phyloP scores from a whole-genome alignment of 2,329 filamentous ascomycete genomes.

The Falciphora oryzae region DNA sequence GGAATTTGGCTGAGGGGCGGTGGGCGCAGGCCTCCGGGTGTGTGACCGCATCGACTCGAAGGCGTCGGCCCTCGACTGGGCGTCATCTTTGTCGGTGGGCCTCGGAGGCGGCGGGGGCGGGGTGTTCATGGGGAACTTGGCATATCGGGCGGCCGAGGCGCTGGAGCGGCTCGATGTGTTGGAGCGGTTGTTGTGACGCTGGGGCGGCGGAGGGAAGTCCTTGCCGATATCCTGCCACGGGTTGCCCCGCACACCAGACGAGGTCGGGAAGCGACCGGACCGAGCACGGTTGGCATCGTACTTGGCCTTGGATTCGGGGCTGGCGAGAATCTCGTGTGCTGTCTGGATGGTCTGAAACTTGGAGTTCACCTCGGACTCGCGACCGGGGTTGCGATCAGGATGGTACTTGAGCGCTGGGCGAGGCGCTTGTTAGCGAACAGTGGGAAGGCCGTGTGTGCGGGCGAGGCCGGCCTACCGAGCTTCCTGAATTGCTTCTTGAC shows the following conservation, averaged over 20 bases:
- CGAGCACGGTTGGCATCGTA: constrained; percentile 44
- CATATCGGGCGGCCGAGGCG: constrained; percentile 20
- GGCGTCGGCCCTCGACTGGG: constrained; percentile 24
- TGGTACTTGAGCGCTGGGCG: constrained; percentile 72
- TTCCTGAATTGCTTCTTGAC: constrained; percentile 85
- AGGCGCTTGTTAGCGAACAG: constrained; percentile 9
- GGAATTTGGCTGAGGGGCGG: constrained; percentile 14
- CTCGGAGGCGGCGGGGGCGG: constrained; percentile 16
- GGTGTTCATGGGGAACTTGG: constrained; percentile 15
- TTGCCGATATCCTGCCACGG: constrained; percentile 46
- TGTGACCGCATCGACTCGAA: constrained; percentile 29
- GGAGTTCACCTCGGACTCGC: constrained; percentile 70
- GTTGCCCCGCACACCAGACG: constrained; percentile 52
- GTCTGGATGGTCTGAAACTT: constrained; percentile 84
- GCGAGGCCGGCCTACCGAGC: constrained; percentile 50
- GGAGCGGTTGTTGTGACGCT: constrained; percentile 13
- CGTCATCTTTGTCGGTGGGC: constrained; percentile 16
- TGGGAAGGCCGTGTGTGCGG: neutral
- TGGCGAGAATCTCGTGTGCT: constrained; percentile 68
- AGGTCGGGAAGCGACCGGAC: constrained; percentile 34
- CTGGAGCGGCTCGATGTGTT: constrained; percentile 15
- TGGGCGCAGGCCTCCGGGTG: constrained; percentile 15
- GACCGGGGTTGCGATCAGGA: constrained; percentile 81
- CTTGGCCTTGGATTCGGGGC: constrained; percentile 43
- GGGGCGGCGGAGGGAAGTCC: constrained; percentile 43